Base-by-base conservation (phyloP, 2,329 filamentous ascomycete genomes). In the Colletotrichum musae region DNA sequence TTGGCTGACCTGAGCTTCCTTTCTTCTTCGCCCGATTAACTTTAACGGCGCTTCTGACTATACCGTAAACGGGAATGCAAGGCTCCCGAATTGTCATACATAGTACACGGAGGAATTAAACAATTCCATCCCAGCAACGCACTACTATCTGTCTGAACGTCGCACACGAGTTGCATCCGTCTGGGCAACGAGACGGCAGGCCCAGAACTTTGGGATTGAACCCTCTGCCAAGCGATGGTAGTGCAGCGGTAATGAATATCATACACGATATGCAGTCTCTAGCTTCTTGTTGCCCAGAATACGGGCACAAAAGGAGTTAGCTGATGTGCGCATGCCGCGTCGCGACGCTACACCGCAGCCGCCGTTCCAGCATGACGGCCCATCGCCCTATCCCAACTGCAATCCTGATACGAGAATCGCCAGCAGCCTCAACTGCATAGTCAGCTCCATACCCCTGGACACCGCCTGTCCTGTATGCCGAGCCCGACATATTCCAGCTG, bases 401-500 rank as follows among this genome's bases (percentile, higher is more conserved):
- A 41, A 51, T n/a, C 48, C 18, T 39, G 47, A 39, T 51, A 56
- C 59, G 59, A 62, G 50, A 50, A 18, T 21, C 57, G 21, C 21
- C 45, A 18, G 45, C 15, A 50, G n/a, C 53, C 28, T 47, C 51
- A 53, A 43, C 15, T 13, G 43, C 43, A 24, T 58, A 13, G 47
- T 64, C 53, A 54, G 60, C 60, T 59, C 28, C 18, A 43, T 48
- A 16, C 51, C 52, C 54, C 39, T 59, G 47, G 60, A 48, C 48
- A 50, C 54, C 60, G 24, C 54, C 60, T 54, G 6, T 41, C 26
- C 36, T 54, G 12, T 28, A 26, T 54, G 65, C 65, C 60, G 60
- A 68, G 48, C 65, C 41, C 60, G 54, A 45, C 65, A 59, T 68
- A 15, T 51, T 24, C 45, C 54, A 59, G 15, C 48, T 28, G 21